Conservation (phyloP, 768 basidiomycete species). For the Phylloporus sp. region DNA sequence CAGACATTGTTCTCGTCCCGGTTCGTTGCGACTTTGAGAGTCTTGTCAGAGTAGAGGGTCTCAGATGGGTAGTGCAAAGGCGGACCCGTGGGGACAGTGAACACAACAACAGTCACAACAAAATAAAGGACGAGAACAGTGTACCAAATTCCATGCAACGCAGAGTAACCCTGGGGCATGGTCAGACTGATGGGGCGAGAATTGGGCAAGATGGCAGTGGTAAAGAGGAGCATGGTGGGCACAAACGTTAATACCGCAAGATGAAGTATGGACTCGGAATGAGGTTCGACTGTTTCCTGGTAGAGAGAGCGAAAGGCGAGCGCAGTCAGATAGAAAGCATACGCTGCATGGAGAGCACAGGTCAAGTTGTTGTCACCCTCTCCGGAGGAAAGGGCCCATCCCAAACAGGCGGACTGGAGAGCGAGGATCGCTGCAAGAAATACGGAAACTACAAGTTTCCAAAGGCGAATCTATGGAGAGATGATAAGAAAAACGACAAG, state of each 20-base stretch:
- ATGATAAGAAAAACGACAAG: background rate
- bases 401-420: conserved; percentile 52
- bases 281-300: conserved; percentile 37
- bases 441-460: conserved; percentile 51
- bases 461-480: conserved; percentile 47
- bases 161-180: conserved; percentile 19
- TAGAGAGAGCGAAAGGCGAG: conserved; percentile 50
- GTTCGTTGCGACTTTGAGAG: conserved; percentile 55
- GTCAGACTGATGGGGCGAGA: conserved; percentile 33
- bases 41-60: conserved; percentile 72
- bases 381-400: conserved; percentile 37
- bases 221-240: conserved; percentile 42
- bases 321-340: conserved; percentile 57
- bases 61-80: conserved; percentile 69
- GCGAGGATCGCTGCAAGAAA: conserved; percentile 45
- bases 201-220: conserved; percentile 56
- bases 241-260: conserved; percentile 52
- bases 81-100: conserved; percentile 67
- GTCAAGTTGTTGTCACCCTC: conserved; percentile 34
- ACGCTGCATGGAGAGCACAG: conserved; percentile 44
- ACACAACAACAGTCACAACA: conserved; percentile 39
- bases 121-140: conserved; percentile 48
- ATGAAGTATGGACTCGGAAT: conserved; percentile 56
- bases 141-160: conserved; percentile 46
- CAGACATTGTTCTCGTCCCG: conserved; percentile 68